phyloP scores from a whole-genome alignment of 441 rosid species.

The Mallotus japonicus region DNA sequence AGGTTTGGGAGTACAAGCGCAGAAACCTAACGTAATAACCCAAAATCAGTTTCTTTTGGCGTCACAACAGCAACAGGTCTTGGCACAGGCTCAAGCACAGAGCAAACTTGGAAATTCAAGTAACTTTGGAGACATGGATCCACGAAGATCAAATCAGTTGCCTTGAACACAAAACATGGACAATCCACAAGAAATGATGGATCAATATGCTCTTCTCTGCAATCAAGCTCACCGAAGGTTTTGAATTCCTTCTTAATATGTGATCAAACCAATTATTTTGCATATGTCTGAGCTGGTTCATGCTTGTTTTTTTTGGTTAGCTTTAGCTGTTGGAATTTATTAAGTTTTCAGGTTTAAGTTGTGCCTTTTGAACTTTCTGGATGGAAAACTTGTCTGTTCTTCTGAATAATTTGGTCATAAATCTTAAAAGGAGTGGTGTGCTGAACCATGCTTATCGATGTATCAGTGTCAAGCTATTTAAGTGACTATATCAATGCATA shows the following conservation, averaged over 20 bases:
- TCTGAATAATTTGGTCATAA: neutral
- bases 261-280: neutral
- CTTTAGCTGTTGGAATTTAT: neutral
- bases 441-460: neutral
- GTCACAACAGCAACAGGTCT: conserved; percentile 58
- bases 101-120: conserved; percentile 47
- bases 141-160: conserved; percentile 47
- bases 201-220: conserved; percentile 51
- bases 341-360: neutral
- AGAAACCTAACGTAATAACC: conserved; percentile 46
- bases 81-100: conserved; percentile 56
- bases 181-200: conserved; percentile 56
- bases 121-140: conserved; percentile 48
- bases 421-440: neutral
- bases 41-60: conserved; percentile 55
- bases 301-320: neutral
- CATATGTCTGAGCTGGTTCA: neutral
- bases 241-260: conserved; percentile 13
- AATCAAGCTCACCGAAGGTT: conserved; percentile 65
- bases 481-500: neutral
- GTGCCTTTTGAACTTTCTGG: neutral
- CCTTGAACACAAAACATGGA: conserved; percentile 52
- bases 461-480: neutral
- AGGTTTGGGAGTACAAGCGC: conserved; percentile 47
- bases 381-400: neutral